phyloP scores from a whole-genome alignment of 2,329 filamentous ascomycete genomes.

The Fusarium humuli region DNA sequence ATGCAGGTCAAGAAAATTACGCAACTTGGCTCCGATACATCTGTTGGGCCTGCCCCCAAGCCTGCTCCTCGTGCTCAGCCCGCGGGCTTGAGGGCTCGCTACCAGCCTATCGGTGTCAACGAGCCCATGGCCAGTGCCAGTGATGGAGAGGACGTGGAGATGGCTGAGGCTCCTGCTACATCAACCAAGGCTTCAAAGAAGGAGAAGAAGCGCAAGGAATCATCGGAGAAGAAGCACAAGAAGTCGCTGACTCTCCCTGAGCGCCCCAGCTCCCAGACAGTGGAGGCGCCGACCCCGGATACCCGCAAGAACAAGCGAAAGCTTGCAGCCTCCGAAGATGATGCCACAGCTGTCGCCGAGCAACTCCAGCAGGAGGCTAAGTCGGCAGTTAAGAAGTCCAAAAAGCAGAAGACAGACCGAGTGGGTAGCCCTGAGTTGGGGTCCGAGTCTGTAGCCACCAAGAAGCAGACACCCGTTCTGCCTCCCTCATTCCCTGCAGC shows the following conservation, averaged over 20 bases:
- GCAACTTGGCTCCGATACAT: constrained; percentile 59
- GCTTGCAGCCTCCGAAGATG: constrained; percentile 53
- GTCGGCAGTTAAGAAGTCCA: constrained; percentile 56
- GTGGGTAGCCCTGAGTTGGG: constrained; percentile 52
- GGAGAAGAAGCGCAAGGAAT: constrained; percentile 50
- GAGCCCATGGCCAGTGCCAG: constrained; percentile 54
- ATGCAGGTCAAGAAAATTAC: constrained; percentile 75
- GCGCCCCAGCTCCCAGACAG: constrained; percentile 28
- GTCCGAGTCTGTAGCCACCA: constrained; percentile 44
- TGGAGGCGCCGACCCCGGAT: constrained; percentile 37
- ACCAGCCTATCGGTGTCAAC: constrained; percentile 71
- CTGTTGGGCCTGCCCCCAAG: constrained; percentile 59
- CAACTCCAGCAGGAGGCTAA: constrained; percentile 52
- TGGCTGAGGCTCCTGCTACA: constrained; percentile 54
- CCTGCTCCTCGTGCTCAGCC: constrained; percentile 73
- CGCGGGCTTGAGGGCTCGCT: constrained; percentile 74
- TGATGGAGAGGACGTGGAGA: constrained; percentile 60
- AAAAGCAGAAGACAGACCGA: constrained; percentile 54
- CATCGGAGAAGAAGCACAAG: constrained; percentile 49
- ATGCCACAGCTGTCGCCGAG: constrained; percentile 50
- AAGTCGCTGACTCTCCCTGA: constrained; percentile 33
- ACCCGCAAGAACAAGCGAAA: constrained; percentile 54
- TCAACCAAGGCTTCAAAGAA: constrained; percentile 48
- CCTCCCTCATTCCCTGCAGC: constrained; percentile 49
- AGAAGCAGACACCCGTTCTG: constrained; percentile 51